Base-by-base conservation (phyloP, 2,329 filamentous ascomycete genomes). In the Claviceps sp. region DNA sequence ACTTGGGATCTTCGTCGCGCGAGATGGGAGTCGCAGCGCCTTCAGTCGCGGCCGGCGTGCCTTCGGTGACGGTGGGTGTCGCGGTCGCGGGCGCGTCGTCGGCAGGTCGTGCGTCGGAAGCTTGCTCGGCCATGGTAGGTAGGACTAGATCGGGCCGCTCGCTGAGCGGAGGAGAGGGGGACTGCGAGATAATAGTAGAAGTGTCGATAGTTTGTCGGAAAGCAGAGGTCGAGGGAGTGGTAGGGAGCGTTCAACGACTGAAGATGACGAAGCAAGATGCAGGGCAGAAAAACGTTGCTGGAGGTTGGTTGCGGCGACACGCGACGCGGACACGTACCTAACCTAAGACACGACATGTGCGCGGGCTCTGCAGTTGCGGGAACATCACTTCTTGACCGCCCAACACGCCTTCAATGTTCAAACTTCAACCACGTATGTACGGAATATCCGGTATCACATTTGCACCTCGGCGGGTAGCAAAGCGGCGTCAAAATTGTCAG, bases 1-100 rank as follows among this genome's bases (percentile, higher is more conserved):
- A 76, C 53, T 73, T 73, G 59, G 65, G 58, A 56, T 74, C 73
- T 52, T 74, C 69, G 51, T 74, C 72, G 46, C 57, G 58, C 47
- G 61, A 65, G 43, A 61, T 59, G 36, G 54, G 56, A 49, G 59
- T 58, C 49, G 62, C 55, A 47, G 53, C 52, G 41, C 51, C 54
- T 24, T 55, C 55, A 9, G 48, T 46, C 53, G 55, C 49, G 34
- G 50, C 26, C 16, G 56, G 52, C 8, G 53, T 54, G 55, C 54
- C 46, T 49, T 54, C 45, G 30, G 52, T 51, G 44, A 54, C 45
- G 38, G 40, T 38, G 45, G 52, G 37, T 24, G 48, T 48, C 26
- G 37, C 22, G 4, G 42, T 47, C 40, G 38, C 34, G 8, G 22
- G 14, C 18, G 41, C 40, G 6, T 60, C 55, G 30, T 53, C 58